Evolutionary conservation across 2,329 filamentous ascomycete species (phyloP), one percentile per base, ranked within the genome.

Genomic region (Microascus cirrosus): DNA sequence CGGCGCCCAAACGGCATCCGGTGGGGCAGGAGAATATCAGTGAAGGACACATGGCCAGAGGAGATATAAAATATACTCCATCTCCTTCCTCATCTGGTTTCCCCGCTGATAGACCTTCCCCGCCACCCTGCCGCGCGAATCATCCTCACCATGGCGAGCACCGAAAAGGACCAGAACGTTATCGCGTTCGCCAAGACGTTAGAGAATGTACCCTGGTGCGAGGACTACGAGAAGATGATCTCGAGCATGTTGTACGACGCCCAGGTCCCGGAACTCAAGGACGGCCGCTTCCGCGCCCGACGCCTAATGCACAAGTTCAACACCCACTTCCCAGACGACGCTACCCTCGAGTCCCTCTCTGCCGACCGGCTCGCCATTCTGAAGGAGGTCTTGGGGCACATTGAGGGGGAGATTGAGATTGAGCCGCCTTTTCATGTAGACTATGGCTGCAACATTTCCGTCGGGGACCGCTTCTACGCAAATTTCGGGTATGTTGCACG

Each of bases 221-320:
- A 84, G 8, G 77, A 84, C 60, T 85, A 84, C 57, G 80, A 85
- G 64, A 81, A 79, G 64, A 85, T 85, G 81, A 80, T 85, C 54
- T 84, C 80, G 0, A 81, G 82, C 32, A 80, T 84, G 72, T 71
- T 84, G 80, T 84, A 84, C 68, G 70, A 82, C 63, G 68, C 73
- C 24, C 69, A 74, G 51, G 73, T 65, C 0, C 77, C 78, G 0
- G 73, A 79, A 55, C 72, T 85, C 34, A 64, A 71, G n/a, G 65
- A 71, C 3, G 76, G 74, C 12, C 77, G 82, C 51, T 79, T 79
- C 68, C 73, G 74, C 54, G 79, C 81, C 18, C 74, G 82, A n/a
- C 72, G 72, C 28, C 74, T 81, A 61, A 77, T 77, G 66, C 76
- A 81, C 67, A 77, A 78, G 62, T 85, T 80, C 74, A 86, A 85